A percentile compares a stretch with the other conserved stretches of the same genome.
Evolutionary conservation across 2,329 filamentous ascomycete genomes (phyloP).

Genomic region (Clarireedia monteithiana): DNA sequence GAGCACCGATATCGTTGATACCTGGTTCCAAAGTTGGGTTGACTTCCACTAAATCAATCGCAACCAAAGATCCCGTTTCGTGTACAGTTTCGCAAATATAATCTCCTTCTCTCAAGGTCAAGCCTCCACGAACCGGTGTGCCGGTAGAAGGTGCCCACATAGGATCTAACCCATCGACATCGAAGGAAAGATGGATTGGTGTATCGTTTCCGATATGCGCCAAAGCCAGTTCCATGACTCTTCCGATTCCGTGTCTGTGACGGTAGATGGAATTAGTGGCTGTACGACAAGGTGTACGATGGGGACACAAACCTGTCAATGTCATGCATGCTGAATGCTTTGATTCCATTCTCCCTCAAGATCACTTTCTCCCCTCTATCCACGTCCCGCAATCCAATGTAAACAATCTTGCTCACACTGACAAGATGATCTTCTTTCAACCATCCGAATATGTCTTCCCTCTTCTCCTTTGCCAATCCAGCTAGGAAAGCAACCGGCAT

Average conservation of each 20-base stretch:
- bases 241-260: conserved; percentile 81
- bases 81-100: conserved; percentile 90
- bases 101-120: conserved; percentile 92
- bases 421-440: conserved; percentile 62
- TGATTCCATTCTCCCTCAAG: conserved; percentile 79
- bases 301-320: conserved; percentile 64
- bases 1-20: conserved; percentile 51
- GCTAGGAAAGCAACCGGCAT: conserved; percentile 95
- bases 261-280: neutral
- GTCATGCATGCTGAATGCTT: conserved; percentile 98
- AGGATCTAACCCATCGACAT: conserved; percentile 92
- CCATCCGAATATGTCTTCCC: conserved; percentile 84
- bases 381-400: conserved; percentile 91
- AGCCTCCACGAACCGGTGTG: conserved; percentile 84
- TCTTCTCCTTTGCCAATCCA: conserved; percentile 69
- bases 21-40: conserved; percentile 63
- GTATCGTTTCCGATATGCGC: conserved; percentile 91
- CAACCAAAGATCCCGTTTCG: conserved; percentile 68
- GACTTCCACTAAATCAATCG: conserved; percentile 77
- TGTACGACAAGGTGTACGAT: neutral
- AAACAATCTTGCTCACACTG: conserved; percentile 80
- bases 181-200: conserved; percentile 94
- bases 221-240: conserved; percentile 96
- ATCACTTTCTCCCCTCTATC: conserved; percentile 92
- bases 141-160: conserved; percentile 95